A percentile compares a stretch with the other conserved stretches of the same genome.
phyloP scores from a whole-genome alignment of 1,284 basidiomycete genomes.

The Afroboletus lepidellus region DNA sequence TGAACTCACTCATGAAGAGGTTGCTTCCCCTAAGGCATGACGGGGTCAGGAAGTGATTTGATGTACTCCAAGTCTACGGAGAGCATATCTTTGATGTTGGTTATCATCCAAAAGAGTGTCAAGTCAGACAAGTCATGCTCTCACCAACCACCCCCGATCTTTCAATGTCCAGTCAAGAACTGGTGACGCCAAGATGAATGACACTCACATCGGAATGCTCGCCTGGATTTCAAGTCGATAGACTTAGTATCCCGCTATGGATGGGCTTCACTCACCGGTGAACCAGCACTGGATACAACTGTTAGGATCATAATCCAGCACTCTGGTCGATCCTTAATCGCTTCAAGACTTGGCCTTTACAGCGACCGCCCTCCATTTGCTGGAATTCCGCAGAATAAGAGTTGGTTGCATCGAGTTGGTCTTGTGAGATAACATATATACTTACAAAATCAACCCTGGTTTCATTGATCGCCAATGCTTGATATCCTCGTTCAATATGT shows the following conservation, averaged over 20 bases:
- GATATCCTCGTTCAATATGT: constrained; percentile 62
- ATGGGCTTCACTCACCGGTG: constrained; percentile 41
- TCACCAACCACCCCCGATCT: constrained; percentile 69
- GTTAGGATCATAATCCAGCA: constrained; percentile 2
- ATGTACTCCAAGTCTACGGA: constrained; percentile 58
- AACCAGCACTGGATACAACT: constrained; percentile 59
- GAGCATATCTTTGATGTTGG: constrained; percentile 54
- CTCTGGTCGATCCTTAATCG: constrained; percentile 43
- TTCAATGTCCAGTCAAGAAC: constrained; percentile 6
- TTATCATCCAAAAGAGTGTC: constrained; percentile 65
- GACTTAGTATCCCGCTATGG: not conserved
- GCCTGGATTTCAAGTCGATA: constrained; percentile 34
- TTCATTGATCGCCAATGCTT: constrained; percentile 68
- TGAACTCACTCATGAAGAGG: constrained; percentile 55
- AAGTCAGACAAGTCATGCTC: constrained; percentile 68
- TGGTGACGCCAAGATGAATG: not conserved
- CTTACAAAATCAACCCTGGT: constrained; percentile 63
- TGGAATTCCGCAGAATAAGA: constrained; percentile 48
- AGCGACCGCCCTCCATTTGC: constrained; percentile 51
- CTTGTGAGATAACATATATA: not conserved
- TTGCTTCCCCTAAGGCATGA: constrained; percentile 60
- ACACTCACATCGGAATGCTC: constrained; percentile 57
- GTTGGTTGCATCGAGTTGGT: not conserved
- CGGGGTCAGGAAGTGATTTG: constrained; percentile 46
- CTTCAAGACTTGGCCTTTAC: constrained; percentile 57